These are phyloP conservation scores for Nelumbo lutea DNA, from an alignment of 164 flowering plant species.

Conservation along the genomic window DNA sequence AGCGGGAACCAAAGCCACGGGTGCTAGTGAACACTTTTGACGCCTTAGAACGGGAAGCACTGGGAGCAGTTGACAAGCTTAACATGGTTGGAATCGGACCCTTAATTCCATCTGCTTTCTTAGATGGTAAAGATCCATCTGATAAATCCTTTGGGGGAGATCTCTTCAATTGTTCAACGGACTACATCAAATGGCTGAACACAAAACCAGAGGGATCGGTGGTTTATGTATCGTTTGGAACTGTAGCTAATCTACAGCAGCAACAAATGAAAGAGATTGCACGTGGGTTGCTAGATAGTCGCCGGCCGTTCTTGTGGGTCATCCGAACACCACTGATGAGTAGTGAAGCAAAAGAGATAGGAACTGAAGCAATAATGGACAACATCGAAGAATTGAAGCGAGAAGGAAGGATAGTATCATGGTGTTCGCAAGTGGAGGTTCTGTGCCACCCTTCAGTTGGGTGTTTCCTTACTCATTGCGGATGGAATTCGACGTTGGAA, in stretches of 20 bases:
- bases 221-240: constrained; percentile 22
- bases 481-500: constrained; percentile 34
- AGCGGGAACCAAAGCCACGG: constrained; percentile 6
- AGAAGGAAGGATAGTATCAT: constrained; percentile 32
- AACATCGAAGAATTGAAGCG: neutral
- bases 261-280: constrained; percentile 23
- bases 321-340: neutral
- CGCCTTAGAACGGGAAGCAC: constrained; percentile 30
- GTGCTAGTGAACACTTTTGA: constrained; percentile 47
- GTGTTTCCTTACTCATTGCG: constrained; percentile 42
- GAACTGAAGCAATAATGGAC: neutral
- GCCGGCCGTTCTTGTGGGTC: constrained; percentile 28
- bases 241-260: neutral
- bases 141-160: neutral
- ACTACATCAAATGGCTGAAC: constrained; percentile 16
- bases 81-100: constrained; percentile 40
- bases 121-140: constrained; percentile 22
- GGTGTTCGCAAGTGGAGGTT: constrained; percentile 40
- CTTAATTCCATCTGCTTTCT: constrained; percentile 34
- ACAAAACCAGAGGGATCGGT: constrained; percentile 12
- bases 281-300: constrained; percentile 9
- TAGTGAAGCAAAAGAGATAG: neutral
- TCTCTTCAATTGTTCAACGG: neutral
- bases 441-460: constrained; percentile 30
- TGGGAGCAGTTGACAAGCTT: constrained; percentile 22